These are phyloP conservation scores for Polyporus tsugae DNA, from an alignment of 1,284 basidiomycete species.

Conservation along the genomic window DNA sequence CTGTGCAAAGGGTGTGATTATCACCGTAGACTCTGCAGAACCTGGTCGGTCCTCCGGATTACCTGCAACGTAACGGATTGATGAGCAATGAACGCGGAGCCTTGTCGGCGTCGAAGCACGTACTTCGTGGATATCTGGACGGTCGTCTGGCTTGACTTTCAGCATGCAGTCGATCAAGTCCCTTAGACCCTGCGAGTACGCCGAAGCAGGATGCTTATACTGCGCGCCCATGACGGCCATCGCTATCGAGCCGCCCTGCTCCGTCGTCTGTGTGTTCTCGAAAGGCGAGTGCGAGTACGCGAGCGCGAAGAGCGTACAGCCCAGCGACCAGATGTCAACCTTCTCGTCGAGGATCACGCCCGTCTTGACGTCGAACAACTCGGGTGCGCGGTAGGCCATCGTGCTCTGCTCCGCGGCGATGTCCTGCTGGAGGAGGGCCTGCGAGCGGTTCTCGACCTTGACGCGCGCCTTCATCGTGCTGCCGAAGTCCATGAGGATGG, in stretches of 20 bases:
- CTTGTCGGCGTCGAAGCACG: conserved; percentile 23
- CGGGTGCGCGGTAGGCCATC: conserved; percentile 96
- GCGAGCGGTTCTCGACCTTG: conserved; percentile 79
- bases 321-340: conserved; percentile 96
- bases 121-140: conserved; percentile 88
- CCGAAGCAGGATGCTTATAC: conserved; percentile 85
- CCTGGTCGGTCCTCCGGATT: conserved; percentile 71
- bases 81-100: background rate
- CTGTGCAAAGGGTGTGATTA: conserved; percentile 18
- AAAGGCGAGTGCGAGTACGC: conserved; percentile 95
- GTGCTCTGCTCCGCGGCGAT: conserved; percentile 95
- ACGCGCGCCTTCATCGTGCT: conserved; percentile 86
- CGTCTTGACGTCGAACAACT: conserved; percentile 96
- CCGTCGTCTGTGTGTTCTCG: conserved; percentile 87
- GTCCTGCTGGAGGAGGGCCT: conserved; percentile 92
- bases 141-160: conserved; percentile 78
- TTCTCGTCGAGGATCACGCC: conserved; percentile 89
- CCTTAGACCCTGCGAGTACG: conserved; percentile 83
- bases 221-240: conserved; percentile 94
- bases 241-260: conserved; percentile 90
- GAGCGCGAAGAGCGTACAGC: conserved; percentile 90
- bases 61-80: conserved; percentile 56
- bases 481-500: conserved; percentile 99
- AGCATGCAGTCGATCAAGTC: conserved; percentile 87
- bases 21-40: conserved; percentile 64